Evolutionary conservation across 768 basidiomycete species (phyloP), one percentile per base, ranked within the genome.

Genomic region (Xanthoconium stramineum): DNA sequence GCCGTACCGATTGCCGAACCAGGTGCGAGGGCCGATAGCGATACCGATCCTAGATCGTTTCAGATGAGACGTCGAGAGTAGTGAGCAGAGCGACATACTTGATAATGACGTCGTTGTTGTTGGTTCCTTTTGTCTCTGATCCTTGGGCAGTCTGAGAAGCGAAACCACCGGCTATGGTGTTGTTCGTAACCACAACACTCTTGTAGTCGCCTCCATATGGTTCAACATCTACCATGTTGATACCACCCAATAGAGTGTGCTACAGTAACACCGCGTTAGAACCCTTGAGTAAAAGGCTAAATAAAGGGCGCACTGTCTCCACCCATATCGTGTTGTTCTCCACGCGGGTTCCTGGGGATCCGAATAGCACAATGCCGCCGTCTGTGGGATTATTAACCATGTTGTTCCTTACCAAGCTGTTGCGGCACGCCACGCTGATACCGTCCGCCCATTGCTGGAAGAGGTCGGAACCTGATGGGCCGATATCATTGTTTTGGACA

Each of bases 391-490:
- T 83, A 60, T 83, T 77, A 45, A 92, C 73, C 75, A 83, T 77
- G 69, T 91, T 92, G 59, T 86, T 83, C 59, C 78, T 80, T 33
- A 91, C 75, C 37, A 82, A 57, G 57, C 80, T 77, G 66, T 85
- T 83, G 58, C 70, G 73, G 66, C 89, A 92, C 59, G 82, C 83
- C 50, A 91, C 68, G 61, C 87, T 89, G 63, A 92, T 86, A 6
- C 90, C 90, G 65, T 91, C 90, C 1, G 90, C 88, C 90, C 90
- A 92, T 67, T 89, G 72, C 58, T 84, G 81, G 63, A 80, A 88
- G 5, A 61, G 57, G 55, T 87, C 84, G 5, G 76, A 75, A 10
- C 90, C 89, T 57, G 86, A 85, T 3, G 90, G 89, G 5, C 88
- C 92, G 42, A 94, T 84, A 59, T 92, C 88, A 62, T 94, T 94